Evolutionary conservation across 164 flowering plant species (phyloP).

Genomic region (Magnolia changhungtana): DNA sequence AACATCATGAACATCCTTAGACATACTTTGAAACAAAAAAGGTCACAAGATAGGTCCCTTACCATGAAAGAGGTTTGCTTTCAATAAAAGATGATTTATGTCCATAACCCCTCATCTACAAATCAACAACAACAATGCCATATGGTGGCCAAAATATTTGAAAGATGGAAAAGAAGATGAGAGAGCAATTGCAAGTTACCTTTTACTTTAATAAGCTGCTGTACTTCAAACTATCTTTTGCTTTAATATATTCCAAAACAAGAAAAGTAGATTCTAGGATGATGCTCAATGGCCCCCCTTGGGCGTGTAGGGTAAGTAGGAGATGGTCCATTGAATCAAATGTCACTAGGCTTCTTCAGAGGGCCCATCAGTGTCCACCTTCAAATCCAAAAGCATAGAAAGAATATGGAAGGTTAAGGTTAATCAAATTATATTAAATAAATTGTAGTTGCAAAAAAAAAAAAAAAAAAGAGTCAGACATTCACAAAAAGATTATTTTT

Average conservation of each 20-base stretch:
- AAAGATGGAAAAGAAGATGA: constrained; percentile 30
- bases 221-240: constrained; percentile 51
- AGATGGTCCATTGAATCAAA: constrained; percentile 69
- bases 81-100: too few species aligned
- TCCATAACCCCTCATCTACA: too few species aligned
- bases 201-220: constrained; percentile 63
- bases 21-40: too few species aligned
- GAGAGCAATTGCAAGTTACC: constrained; percentile 30
- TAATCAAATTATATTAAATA: too few species aligned
- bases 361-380: constrained; percentile 43
- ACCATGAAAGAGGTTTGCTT: too few species aligned
- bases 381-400: constrained; percentile 39
- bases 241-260: constrained; percentile 70
- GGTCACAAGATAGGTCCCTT: too few species aligned
- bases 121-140: too few species aligned
- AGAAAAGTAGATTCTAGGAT: constrained; percentile 78
- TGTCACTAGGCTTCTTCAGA: constrained; percentile 32
- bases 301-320: constrained; percentile 23
- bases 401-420: constrained; percentile 34
- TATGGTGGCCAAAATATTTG: constrained; percentile 42
- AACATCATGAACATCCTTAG: too few species aligned
- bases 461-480: too few species aligned
- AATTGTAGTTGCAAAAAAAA: too few species aligned
- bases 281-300: constrained; percentile 44
- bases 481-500: too few species aligned